Evolutionary conservation across 208 protist species (phyloP).

Genomic region (Leishmania turanica): DNA sequence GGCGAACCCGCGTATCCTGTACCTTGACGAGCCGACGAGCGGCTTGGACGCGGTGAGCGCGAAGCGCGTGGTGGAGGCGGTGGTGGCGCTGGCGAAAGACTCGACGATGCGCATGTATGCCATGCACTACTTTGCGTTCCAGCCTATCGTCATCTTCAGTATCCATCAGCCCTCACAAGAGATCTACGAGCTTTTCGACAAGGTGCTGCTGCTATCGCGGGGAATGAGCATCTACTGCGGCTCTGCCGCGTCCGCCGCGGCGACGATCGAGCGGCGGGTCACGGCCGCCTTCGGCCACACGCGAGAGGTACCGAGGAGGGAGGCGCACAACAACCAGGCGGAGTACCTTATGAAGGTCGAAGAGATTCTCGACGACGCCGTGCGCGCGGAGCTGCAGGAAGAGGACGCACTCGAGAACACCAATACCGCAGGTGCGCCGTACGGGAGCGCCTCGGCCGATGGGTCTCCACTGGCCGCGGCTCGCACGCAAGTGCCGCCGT

Average conservation of each 20-base stretch:
- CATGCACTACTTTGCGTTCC: constrained; percentile 87
- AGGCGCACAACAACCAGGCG: constrained; percentile 68
- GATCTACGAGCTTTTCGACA: constrained; percentile 91
- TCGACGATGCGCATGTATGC: constrained; percentile 82
- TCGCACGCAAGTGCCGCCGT: constrained; percentile 21
- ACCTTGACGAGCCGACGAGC: constrained; percentile 92
- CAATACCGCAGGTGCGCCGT: neutral
- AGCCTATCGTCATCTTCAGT: constrained; percentile 90
- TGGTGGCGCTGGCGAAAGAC: constrained; percentile 82
- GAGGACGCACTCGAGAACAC: constrained; percentile 28
- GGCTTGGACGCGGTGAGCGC: constrained; percentile 89
- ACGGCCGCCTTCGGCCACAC: constrained; percentile 45
- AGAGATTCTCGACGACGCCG: constrained; percentile 70
- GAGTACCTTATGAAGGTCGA: constrained; percentile 91
- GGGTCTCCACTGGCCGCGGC: neutral
- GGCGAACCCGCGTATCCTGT: constrained; percentile 91
- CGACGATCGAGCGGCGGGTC: constrained; percentile 62
- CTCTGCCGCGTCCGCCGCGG: constrained; percentile 57
- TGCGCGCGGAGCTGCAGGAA: constrained; percentile 64
- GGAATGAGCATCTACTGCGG: constrained; percentile 89
- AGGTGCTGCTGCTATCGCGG: constrained; percentile 82
- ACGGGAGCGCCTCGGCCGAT: neutral
- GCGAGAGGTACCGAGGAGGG: constrained; percentile 37
- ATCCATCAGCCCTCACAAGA: constrained; percentile 93
- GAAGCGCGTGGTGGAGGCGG: constrained; percentile 77